These are phyloP conservation scores for Capronia coronata DNA, from an alignment of 2,329 filamentous ascomycete species.

Conservation along the genomic window DNA sequence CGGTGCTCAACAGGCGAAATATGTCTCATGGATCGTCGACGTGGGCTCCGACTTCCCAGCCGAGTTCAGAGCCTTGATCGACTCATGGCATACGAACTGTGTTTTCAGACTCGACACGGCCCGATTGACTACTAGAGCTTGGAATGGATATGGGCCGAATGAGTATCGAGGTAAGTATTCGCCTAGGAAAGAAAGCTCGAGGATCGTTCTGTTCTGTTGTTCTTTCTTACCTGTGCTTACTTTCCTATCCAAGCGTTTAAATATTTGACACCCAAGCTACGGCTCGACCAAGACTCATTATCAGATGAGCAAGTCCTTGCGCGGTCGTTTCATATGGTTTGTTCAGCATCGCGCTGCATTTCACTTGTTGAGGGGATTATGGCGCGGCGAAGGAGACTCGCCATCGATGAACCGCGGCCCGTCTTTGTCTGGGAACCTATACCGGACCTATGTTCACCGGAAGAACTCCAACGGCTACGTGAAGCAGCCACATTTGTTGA, in stretches of 20 bases:
- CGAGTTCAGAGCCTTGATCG: constrained; percentile 56
- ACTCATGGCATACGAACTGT: constrained; percentile 69
- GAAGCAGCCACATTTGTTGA: constrained; percentile 51
- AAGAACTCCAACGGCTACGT: constrained; percentile 50
- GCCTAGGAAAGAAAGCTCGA: no score
- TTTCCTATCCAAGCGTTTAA: constrained; percentile 59
- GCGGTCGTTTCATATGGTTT: constrained; percentile 80
- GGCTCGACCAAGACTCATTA: constrained; percentile 68
- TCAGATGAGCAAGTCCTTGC: constrained; percentile 60
- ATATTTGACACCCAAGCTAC: constrained; percentile 80
- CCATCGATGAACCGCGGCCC: constrained; percentile 47
- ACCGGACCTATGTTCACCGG: constrained; percentile 74
- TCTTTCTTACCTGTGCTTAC: not conserved
- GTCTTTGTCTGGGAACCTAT: constrained; percentile 93
- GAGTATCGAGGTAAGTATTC: constrained; percentile 53
- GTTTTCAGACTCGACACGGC: constrained; percentile 59
- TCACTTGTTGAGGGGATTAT: constrained; percentile 68
- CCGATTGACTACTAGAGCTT: constrained; percentile 77
- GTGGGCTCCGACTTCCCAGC: constrained; percentile 78
- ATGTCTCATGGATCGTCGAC: constrained; percentile 87
- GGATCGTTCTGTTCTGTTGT: no score
- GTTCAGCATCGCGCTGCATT: constrained; percentile 69
- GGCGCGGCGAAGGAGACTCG: constrained; percentile 41
- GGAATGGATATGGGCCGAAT: constrained; percentile 77
- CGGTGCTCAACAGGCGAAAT: constrained; percentile 56